phyloP scores from a whole-genome alignment of 1,284 basidiomycete genomes.

The Pseudozyma pruni region DNA sequence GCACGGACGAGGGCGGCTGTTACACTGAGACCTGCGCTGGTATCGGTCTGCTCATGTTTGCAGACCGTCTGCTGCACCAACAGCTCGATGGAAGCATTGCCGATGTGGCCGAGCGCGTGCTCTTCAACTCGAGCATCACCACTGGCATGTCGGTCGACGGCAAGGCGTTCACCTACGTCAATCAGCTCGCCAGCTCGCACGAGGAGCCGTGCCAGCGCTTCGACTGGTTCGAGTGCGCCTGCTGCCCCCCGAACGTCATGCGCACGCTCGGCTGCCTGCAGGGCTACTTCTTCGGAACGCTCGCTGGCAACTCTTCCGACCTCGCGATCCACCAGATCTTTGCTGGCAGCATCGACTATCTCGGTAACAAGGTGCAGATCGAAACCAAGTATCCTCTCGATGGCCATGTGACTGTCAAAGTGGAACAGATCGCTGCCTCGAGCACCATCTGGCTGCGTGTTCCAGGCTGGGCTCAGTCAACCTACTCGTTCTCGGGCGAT shows the following conservation, averaged over 20 bases:
- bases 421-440: constrained; percentile 3
- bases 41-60: constrained; percentile 25
- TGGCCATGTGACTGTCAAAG: constrained; percentile 7
- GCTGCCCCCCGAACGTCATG: constrained; percentile 38
- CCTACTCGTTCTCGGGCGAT: constrained; percentile 8
- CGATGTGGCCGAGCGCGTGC: constrained; percentile 30
- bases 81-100: constrained; percentile 15
- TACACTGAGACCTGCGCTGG: constrained; percentile 34
- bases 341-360: constrained; percentile 18
- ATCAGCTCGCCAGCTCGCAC: constrained; percentile 31
- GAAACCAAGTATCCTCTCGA: constrained; percentile 20
- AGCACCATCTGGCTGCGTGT: constrained; percentile 20
- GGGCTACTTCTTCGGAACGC: constrained; percentile 29
- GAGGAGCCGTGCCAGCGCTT: constrained; percentile 28
- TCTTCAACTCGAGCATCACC: constrained; percentile 36
- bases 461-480: constrained; percentile 23
- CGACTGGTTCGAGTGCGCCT: constrained; percentile 35
- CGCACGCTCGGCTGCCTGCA: constrained; percentile 29
- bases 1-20: constrained; percentile 36
- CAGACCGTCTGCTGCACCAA: constrained; percentile 24
- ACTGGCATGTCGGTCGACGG: constrained; percentile 37
- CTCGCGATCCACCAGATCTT: constrained; percentile 33
- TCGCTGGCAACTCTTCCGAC: neutral
- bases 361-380: constrained; percentile 16
- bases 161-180: constrained; percentile 29